Evolutionary conservation across 352 stramenopile genomes (phyloP), one percentile per base, ranked within the genome.

Genomic region (Pythium sukuiense): DNA sequence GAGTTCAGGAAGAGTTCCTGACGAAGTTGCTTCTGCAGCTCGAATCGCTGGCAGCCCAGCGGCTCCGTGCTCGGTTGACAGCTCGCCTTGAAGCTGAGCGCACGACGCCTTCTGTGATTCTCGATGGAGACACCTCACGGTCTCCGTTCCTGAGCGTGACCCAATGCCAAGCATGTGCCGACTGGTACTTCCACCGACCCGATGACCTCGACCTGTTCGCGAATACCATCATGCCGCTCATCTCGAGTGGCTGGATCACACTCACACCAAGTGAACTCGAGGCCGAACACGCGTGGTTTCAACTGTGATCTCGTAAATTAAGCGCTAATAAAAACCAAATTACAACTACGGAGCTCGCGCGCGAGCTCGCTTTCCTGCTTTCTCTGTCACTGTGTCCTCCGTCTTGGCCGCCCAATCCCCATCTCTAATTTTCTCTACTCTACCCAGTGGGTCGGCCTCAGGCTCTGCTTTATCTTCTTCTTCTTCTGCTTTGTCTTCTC

Each of bases 141-240:
- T 35, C 39, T 26, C 61, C 56, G 52, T 88, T 87, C 41, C 46
- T 90, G 13, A 69, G 67, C 0, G 27, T 68, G 4, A 66, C 79
- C 13, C 79, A 90, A 24, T 82, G 66, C 37, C 62, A 67, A 0
- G 71, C 75, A 0, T 88, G 81, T 56, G n/a, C 46, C 1, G 54
- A 68, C 4, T 79, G 75, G 75, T 59, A 70, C 26, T 45, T 60
- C 18, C 53, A 41, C 0, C 53, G 63, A 24, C 26, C 60, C 1
- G 39, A 66, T 3, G 70, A 81, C 46, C 43, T 56, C 0, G 50
- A 8, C 33, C 59, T 69, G 16, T 82, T 82, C 24, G 71, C 67
- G 20, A 59, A 63, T 18, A 70, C 71, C 12, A 53, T 84, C 9
- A 65, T 84, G 26, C 76, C 74, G 6, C 58, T 84, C 7, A 52